phyloP scores from a whole-genome alignment of 257 asterid species.

The Paraleonurus japonicus region DNA sequence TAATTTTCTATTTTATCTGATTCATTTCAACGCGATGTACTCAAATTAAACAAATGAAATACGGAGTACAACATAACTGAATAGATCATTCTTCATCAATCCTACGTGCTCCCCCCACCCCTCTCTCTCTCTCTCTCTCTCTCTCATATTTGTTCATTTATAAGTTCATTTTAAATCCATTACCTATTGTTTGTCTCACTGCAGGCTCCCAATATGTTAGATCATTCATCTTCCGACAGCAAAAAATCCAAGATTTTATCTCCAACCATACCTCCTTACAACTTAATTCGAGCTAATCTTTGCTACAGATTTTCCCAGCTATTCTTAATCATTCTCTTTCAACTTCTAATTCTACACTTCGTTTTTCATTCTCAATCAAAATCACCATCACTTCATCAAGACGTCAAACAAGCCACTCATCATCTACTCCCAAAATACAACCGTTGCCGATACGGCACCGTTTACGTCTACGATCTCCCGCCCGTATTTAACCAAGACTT shows the following conservation, averaged over 20 bases:
- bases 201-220: constrained; percentile 21
- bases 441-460: constrained; percentile 33
- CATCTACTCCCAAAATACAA: background rate
- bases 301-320: constrained; percentile 28
- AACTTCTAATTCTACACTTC: constrained; percentile 28
- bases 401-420: background rate
- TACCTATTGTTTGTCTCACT: background rate
- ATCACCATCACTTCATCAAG: background rate
- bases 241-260: constrained; percentile 23
- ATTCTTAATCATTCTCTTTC: constrained; percentile 31
- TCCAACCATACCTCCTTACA: background rate
- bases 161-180: background rate
- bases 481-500: constrained; percentile 45
- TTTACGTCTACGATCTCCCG: constrained; percentile 64
- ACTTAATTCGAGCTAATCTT: background rate
- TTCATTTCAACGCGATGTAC: background rate
- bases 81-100: background rate
- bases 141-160: background rate
- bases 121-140: background rate
- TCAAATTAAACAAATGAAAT: background rate
- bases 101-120: too few species aligned
- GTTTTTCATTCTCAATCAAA: constrained; percentile 22
- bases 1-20: background rate
- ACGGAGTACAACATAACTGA: background rate
- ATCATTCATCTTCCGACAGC: constrained; percentile 18